Percentiles rank a stretch among this genome's conserved stretches.
phyloP scores from a whole-genome alignment of 305 asterid species.

The Fraxinus angustifolia region DNA sequence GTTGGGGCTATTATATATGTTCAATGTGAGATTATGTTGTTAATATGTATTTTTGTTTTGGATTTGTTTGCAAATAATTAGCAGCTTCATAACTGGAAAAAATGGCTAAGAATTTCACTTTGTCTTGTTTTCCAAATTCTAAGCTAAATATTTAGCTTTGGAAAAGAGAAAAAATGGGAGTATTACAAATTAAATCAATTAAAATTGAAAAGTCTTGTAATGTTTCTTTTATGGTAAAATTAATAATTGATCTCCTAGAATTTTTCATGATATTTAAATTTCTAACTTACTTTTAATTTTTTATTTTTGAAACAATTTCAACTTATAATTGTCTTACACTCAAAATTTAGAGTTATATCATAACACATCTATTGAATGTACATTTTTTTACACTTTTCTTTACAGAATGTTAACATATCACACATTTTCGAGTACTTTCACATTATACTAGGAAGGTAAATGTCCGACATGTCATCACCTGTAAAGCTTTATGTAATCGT shows the following conservation, averaged over 20 bases:
- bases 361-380: no score
- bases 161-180: background rate
- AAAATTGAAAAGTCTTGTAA: background rate
- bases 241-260: background rate
- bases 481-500: no score
- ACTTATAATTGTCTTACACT: background rate
- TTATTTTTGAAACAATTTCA: background rate
- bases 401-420: no score
- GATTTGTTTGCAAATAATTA: background rate
- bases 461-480: no score
- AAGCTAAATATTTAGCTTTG: background rate
- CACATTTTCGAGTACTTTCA: no score
- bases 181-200: background rate
- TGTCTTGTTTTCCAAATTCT: background rate
- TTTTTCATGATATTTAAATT: background rate
- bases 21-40: background rate
- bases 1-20: background rate
- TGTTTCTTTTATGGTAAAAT: background rate
- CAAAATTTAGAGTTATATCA: background rate
- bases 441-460: no score
- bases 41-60: background rate
- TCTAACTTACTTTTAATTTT: background rate
- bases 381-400: no score
- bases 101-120: slow-evolving; percentile 22
- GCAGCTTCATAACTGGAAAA: slow-evolving; percentile 29